These are phyloP conservation scores for Cenococcum geophilum DNA, from an alignment of 495 filamentous ascomycete genomes.

Conservation along the genomic window DNA sequence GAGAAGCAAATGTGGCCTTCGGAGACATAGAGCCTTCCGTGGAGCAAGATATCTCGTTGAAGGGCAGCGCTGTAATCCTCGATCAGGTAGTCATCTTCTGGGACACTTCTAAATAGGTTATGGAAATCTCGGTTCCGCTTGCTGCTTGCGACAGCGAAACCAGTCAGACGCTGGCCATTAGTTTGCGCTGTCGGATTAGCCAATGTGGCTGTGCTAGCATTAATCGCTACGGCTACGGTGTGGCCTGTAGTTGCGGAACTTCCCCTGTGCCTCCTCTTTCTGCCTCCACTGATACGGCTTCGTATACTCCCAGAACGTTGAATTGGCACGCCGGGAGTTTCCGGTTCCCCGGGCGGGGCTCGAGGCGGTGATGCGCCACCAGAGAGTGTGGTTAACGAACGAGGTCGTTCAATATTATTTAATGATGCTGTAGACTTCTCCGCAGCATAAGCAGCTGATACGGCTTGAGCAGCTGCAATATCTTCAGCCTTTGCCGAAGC, in stretches of 20 bases:
- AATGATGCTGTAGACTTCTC: slow-evolving; percentile 16
- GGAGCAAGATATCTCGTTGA: slow-evolving; percentile 90
- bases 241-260: slow-evolving; percentile 76
- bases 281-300: slow-evolving; percentile 59
- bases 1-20: slow-evolving; percentile 98
- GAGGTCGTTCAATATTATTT: slow-evolving; percentile 22
- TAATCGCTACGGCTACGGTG: slow-evolving; percentile 64
- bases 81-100: slow-evolving; percentile 95
- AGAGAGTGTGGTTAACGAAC: slow-evolving; percentile 32
- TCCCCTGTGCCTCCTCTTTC: slow-evolving; percentile 63
- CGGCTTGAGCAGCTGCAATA: slow-evolving; percentile 51
- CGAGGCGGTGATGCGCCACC: slow-evolving; percentile 44
- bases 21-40: slow-evolving; percentile 90
- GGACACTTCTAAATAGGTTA: slow-evolving; percentile 85
- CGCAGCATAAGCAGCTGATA: slow-evolving; percentile 53
- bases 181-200: slow-evolving; percentile 53
- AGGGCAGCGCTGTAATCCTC: slow-evolving; percentile 97
- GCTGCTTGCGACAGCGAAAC: slow-evolving; percentile 92
- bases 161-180: slow-evolving; percentile 62
- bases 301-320: slow-evolving; percentile 75
- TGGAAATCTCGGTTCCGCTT: slow-evolving; percentile 97
- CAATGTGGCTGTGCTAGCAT: slow-evolving; percentile 57
- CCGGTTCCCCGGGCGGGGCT: slow-evolving; percentile 54
- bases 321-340: slow-evolving; percentile 54
- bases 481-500: slow-evolving; percentile 53